Conservation (phyloP, 805 yeast genomes). For the Starmerella khaoyaiensis region DNA sequence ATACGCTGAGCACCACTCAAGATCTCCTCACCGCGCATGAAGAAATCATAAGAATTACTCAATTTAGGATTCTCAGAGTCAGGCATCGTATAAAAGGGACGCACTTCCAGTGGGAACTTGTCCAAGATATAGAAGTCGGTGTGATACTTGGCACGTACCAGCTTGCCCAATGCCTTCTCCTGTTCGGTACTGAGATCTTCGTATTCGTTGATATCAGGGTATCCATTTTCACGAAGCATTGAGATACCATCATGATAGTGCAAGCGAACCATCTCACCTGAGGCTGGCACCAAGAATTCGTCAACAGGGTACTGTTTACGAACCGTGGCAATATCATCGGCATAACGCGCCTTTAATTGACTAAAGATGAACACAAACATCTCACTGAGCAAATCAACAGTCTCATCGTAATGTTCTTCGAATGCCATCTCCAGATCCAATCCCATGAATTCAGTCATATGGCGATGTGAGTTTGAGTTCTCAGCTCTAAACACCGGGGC, state of each 20-base stretch:
- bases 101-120: constrained; percentile 90
- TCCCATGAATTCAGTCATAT: constrained; percentile 97
- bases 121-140: constrained; percentile 97
- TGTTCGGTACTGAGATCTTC: constrained; percentile 90
- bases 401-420: constrained; percentile 97
- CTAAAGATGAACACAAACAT: constrained; percentile 80
- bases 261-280: constrained; percentile 84
- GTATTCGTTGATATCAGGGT: constrained; percentile 58
- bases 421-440: constrained; percentile 96
- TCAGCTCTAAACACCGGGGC: constrained; percentile 99
- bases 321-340: constrained; percentile 73
- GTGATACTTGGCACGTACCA: constrained; percentile 85
- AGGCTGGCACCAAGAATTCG: constrained; percentile 86
- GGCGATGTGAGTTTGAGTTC: constrained; percentile 97
- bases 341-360: constrained; percentile 67
- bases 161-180: constrained; percentile 82
- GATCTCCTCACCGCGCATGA: constrained; percentile 99
- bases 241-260: constrained; percentile 84
- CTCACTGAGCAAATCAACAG: constrained; percentile 45
- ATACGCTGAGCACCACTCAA: constrained; percentile 99
- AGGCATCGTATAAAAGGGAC: constrained; percentile 99
- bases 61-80: constrained; percentile 82
- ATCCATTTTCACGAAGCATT: constrained; percentile 76
- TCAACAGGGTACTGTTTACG: constrained; percentile 95
- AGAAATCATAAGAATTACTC: constrained; percentile 97